phyloP scores from a whole-genome alignment of 2,329 filamentous ascomycete species.

The Pyrenochaeta sp. region DNA sequence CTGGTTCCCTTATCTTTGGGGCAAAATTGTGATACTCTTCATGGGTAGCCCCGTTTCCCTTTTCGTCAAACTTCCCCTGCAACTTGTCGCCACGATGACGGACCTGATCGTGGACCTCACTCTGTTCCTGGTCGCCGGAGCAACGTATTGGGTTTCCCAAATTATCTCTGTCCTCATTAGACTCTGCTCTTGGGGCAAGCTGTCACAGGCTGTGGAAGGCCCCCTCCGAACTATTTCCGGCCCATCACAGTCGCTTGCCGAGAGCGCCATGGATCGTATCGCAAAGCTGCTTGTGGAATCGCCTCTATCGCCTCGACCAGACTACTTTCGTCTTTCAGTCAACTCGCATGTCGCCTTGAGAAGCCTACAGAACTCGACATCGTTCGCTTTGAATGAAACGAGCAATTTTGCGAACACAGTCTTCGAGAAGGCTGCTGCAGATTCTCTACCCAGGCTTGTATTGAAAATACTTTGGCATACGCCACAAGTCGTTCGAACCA shows the following conservation, averaged over 20 bases:
- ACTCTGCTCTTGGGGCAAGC: conserved; percentile 25
- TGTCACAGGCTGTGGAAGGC: conserved; percentile 25
- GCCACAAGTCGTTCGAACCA: conserved; percentile 17
- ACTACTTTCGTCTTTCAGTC: conserved; percentile 47
- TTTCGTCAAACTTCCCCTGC: conserved; percentile 73
- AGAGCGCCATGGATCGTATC: conserved; percentile 47
- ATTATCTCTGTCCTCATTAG: conserved; percentile 34
- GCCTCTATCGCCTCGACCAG: conserved; percentile 36
- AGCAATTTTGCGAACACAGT: conserved; percentile 31
- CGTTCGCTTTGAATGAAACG: conserved; percentile 43
- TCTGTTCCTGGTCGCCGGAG: conserved; percentile 69
- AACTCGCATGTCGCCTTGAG: conserved; percentile 49
- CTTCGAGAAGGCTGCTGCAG: conserved; percentile 35
- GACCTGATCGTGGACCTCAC: conserved; percentile 80
- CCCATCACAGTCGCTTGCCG: conserved; percentile 45
- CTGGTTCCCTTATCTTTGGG: conserved; percentile 91
- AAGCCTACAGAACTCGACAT: conserved; percentile 49
- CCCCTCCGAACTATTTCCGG: conserved; percentile 32
- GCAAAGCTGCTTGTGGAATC: conserved; percentile 39
- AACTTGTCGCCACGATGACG: conserved; percentile 75
- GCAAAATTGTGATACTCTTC: conserved; percentile 82
- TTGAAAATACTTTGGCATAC: conserved; percentile 26
- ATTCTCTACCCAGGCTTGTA: conserved; percentile 23
- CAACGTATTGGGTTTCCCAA: conserved; percentile 52
- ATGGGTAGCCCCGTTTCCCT: conserved; percentile 79